A percentile compares a stretch with the other conserved stretches of the same genome.
Conservation (phyloP, 139 green algal genomes). For the Coccomyxa sp. region DNA sequence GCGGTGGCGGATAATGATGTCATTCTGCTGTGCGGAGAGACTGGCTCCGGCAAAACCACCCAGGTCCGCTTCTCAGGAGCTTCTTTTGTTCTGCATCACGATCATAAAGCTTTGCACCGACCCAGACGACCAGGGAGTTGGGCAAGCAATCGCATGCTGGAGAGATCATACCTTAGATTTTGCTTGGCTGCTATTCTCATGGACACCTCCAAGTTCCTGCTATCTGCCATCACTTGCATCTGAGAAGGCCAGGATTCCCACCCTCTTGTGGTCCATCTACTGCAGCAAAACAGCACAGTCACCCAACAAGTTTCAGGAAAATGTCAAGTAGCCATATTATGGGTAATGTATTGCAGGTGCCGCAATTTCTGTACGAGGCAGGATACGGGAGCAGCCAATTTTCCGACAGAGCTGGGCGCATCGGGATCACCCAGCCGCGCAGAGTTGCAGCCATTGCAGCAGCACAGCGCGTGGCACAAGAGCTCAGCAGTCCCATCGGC, state of each 20-base stretch:
- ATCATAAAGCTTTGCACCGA: background rate
- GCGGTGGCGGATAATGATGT: constrained; percentile 63
- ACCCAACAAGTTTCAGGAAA: too few relatives aligned
- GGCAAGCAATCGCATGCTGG: too few relatives aligned
- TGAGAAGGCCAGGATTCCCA: too few relatives aligned
- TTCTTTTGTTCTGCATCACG: background rate
- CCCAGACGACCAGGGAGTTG: too few relatives aligned
- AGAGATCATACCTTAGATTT: too few relatives aligned
- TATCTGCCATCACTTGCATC: too few relatives aligned
- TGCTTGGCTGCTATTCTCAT: too few relatives aligned
- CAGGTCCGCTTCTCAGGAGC: constrained; percentile 40
- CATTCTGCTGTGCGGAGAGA: constrained; percentile 85
- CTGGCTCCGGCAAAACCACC: constrained; percentile 92
- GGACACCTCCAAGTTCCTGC: too few relatives aligned
- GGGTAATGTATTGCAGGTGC: constrained; percentile 53
- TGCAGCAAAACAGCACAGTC: too few relatives aligned
- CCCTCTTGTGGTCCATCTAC: too few relatives aligned
- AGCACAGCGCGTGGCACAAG: constrained; percentile 16
- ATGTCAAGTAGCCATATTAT: too few relatives aligned
- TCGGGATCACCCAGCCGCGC: constrained; percentile 86
- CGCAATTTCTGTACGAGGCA: constrained; percentile 93
- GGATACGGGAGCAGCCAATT: constrained; percentile 77
- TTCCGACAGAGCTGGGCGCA: constrained; percentile 53
- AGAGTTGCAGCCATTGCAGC: constrained; percentile 71
- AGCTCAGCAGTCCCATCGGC: constrained; percentile 52